Conservation (phyloP, 148 eudicot genomes). For the Nepenthes mirabilis region DNA sequence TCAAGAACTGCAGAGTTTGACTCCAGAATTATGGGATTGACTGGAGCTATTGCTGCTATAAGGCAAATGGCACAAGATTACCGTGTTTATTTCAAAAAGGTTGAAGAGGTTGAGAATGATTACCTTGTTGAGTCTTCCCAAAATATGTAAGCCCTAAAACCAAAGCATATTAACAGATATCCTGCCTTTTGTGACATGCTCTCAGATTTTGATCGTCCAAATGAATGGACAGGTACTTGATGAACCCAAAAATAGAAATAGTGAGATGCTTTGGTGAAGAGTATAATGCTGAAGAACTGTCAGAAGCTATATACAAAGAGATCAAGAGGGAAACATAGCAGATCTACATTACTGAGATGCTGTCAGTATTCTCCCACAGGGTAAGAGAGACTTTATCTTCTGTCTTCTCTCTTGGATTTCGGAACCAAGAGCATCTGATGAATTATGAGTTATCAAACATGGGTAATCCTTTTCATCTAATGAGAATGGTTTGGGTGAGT, state of each 20-base stretch:
- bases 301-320: slow-evolving; percentile 56
- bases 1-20: slow-evolving; percentile 61
- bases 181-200: neutral
- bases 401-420: no score
- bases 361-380: no score
- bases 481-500: no score
- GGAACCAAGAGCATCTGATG: no score
- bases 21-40: slow-evolving; percentile 77
- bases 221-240: slow-evolving; percentile 49
- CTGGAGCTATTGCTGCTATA: slow-evolving; percentile 62
- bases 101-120: slow-evolving; percentile 79
- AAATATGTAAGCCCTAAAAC: slow-evolving; percentile 43
- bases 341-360: neutral
- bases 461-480: no score
- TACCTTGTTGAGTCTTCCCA: slow-evolving; percentile 86
- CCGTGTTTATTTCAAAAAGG: slow-evolving; percentile 70
- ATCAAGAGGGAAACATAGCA: slow-evolving; percentile 12
- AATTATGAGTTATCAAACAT: no score
- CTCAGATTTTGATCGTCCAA: neutral
- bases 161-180: neutral
- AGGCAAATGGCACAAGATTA: slow-evolving; percentile 82
- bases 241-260: slow-evolving; percentile 67
- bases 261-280: slow-evolving; percentile 60
- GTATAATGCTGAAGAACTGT: slow-evolving; percentile 49
- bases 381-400: no score